phyloP scores from a whole-genome alignment of 2,329 filamentous ascomycete species.

The Botrytis paeoniae region DNA sequence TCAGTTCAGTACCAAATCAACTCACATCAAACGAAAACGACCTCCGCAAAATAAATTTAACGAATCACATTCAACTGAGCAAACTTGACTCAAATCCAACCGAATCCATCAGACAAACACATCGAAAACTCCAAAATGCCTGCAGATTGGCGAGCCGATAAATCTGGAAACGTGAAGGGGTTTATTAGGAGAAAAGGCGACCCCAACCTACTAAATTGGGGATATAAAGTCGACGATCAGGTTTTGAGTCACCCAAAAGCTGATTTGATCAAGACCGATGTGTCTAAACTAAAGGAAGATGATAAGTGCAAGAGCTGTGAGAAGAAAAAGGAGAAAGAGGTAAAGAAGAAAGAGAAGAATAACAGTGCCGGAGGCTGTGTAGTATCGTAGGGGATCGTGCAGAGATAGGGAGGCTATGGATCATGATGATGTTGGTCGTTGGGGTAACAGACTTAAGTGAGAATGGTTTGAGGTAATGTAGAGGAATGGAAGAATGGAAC shows the following conservation, averaged over 20 bases:
- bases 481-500: not conserved
- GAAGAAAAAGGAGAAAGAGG: not conserved
- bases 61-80: not conserved
- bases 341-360: not conserved
- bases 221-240: not conserved
- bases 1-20: not conserved
- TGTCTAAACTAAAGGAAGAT: not conserved
- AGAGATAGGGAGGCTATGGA: too few relatives aligned
- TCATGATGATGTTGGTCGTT: not conserved
- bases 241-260: conserved; percentile 6
- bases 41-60: not conserved
- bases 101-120: not conserved
- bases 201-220: conserved; percentile 6
- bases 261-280: not conserved
- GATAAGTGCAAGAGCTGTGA: not conserved
- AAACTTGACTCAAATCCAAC: not conserved
- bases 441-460: not conserved
- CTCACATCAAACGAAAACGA: not conserved
- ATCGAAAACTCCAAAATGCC: not conserved
- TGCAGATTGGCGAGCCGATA: not conserved
- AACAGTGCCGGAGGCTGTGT: not conserved
- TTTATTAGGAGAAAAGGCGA: conserved; percentile 3
- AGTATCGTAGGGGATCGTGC: not conserved
- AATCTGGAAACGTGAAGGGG: not conserved
- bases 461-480: not conserved